These are phyloP conservation scores for Hericium rajendrae DNA, from an alignment of 768 basidiomycete species.

Conservation along the genomic window DNA sequence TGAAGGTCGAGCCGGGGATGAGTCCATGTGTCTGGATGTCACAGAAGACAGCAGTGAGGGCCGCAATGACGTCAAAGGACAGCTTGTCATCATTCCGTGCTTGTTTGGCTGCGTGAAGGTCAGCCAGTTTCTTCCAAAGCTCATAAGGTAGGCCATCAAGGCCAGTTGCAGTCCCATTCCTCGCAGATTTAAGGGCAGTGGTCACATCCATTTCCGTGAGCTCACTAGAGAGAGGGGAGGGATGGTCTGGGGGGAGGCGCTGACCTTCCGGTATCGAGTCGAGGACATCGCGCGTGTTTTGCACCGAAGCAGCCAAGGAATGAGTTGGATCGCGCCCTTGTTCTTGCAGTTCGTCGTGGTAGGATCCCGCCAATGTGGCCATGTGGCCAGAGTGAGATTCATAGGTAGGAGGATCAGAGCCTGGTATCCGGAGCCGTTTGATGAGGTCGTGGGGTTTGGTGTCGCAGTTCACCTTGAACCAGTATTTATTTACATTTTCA, in stretches of 20 bases:
- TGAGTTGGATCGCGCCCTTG: not conserved
- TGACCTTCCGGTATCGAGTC: not conserved
- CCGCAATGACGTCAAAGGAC: too few relatives aligned
- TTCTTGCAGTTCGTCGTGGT: not conserved
- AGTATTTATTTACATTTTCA: not conserved
- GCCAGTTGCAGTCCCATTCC: not conserved
- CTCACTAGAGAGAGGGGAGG: too few relatives aligned
- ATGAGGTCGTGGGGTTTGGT: not conserved
- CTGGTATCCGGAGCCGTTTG: not conserved
- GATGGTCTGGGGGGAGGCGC: not conserved
- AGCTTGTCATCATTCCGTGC: not conserved
- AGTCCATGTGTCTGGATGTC: not conserved
- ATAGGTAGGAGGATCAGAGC: not conserved
- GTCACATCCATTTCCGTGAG: too few relatives aligned
- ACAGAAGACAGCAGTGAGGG: too few relatives aligned
- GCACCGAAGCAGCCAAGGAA: not conserved
- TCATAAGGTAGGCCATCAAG: not conserved
- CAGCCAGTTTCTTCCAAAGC: not conserved
- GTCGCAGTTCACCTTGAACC: not conserved
- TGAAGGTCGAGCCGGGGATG: slow-evolving; percentile 10
- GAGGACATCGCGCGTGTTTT: not conserved
- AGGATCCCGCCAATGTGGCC: not conserved
- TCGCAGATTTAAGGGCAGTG: too few relatives aligned
- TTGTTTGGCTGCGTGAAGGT: not conserved
- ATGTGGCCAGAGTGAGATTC: not conserved